Evolutionary conservation across 768 basidiomycete genomes (phyloP).

Genomic region (Floccularia luteovirens): DNA sequence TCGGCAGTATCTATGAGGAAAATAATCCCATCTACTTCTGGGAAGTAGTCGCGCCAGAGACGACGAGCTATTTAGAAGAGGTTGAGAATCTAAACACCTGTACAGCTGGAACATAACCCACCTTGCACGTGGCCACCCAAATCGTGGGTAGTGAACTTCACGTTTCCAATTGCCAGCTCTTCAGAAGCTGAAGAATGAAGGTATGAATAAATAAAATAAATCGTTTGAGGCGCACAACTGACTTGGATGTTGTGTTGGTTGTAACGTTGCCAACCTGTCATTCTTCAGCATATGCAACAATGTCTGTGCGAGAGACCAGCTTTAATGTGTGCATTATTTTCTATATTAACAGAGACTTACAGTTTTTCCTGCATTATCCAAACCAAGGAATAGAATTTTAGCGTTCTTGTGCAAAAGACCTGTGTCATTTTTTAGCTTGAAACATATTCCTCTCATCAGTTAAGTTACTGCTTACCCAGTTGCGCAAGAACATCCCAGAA

Average conservation of each 20-base stretch:
- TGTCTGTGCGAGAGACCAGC: slow-evolving; percentile 46
- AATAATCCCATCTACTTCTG: slow-evolving; percentile 97
- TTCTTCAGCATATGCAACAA: slow-evolving; percentile 99
- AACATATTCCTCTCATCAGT: background rate
- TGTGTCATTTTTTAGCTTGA: slow-evolving; percentile 17
- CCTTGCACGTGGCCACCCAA: slow-evolving; percentile 97
- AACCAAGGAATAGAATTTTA: slow-evolving; percentile 97
- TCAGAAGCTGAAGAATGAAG: slow-evolving; percentile 87
- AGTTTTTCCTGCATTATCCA: slow-evolving; percentile 99
- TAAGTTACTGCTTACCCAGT: slow-evolving; percentile 56
- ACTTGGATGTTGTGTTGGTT: slow-evolving; percentile 98
- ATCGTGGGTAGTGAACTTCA: slow-evolving; percentile 99
- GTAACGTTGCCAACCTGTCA: slow-evolving; percentile 92
- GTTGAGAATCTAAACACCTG: background rate
- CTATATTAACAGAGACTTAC: slow-evolving; percentile 39
- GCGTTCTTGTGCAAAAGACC: slow-evolving; percentile 96
- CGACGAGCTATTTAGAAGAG: slow-evolving; percentile 66
- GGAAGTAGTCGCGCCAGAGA: slow-evolving; percentile 99
- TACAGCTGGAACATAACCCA: slow-evolving; percentile 18
- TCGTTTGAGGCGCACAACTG: too few species aligned
- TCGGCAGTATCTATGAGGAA: slow-evolving; percentile 98
- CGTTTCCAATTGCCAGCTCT: slow-evolving; percentile 96
- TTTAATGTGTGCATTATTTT: background rate
- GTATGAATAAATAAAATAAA: too few species aligned
- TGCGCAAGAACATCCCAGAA: slow-evolving; percentile 94